A percentile compares a stretch with the other conserved stretches of the same genome.
phyloP scores from a whole-genome alignment of 176 grass and related monocot species.

The barley (Hordeum vulgare) region DNA sequence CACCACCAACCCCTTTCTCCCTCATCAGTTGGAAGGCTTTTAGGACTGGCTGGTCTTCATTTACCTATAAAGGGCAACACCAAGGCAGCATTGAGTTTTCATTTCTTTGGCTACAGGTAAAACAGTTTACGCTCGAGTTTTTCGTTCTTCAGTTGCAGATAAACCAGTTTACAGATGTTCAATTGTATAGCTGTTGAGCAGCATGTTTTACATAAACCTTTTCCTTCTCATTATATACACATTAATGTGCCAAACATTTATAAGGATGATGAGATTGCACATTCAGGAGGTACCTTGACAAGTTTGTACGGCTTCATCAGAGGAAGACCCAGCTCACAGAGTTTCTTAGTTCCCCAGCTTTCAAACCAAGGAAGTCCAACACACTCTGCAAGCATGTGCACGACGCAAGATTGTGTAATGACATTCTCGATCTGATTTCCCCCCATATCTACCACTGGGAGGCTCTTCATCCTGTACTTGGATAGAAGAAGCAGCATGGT shows the following conservation, averaged over 20 bases:
- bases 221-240: neutral
- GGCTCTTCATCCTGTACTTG: slow-evolving; percentile 97
- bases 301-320: slow-evolving; percentile 66
- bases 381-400: slow-evolving; percentile 98
- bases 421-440: slow-evolving; percentile 92
- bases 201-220: neutral
- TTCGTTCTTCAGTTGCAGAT: neutral
- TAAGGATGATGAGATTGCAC: neutral
- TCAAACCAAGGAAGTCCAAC: slow-evolving; percentile 93
- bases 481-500: slow-evolving; percentile 93
- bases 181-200: neutral
- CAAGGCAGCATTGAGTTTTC: neutral
- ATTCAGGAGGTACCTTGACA: slow-evolving; percentile 48
- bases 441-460: slow-evolving; percentile 82
- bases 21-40: slow-evolving; percentile 94
- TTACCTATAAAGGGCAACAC: slow-evolving; percentile 44
- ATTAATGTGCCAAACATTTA: neutral
- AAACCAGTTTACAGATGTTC: neutral
- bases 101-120: neutral
- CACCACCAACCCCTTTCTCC: slow-evolving; percentile 76
- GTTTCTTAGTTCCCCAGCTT: slow-evolving; percentile 83
- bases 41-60: slow-evolving; percentile 84
- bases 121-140: neutral
- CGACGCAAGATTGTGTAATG: slow-evolving; percentile 77
- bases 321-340: slow-evolving; percentile 70